Percentiles rank a stretch among this genome's conserved stretches.
Conservation (phyloP, 2,329 filamentous ascomycete genomes). For the Arthrobotrys pseudoclavata region DNA sequence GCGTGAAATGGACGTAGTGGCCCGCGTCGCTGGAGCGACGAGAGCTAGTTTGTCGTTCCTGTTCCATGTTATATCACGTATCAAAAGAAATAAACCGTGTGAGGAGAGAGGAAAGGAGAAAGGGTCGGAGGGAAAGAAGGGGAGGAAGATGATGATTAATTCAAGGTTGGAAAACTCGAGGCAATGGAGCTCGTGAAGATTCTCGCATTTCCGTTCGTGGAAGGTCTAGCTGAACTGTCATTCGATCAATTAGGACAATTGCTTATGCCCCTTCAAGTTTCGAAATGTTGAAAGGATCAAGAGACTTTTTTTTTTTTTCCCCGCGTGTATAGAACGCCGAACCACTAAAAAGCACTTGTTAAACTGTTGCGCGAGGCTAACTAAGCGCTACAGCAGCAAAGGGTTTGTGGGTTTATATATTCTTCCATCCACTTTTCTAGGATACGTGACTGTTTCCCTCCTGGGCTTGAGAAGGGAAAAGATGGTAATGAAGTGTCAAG, state of each 20-base stretch:
- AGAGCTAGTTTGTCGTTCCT: conserved; percentile 25
- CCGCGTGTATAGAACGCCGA: not conserved
- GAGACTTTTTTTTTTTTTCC: not conserved
- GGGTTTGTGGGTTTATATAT: conserved; percentile 17
- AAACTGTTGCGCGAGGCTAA: conserved; percentile 1
- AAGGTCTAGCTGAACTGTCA: conserved; percentile 19
- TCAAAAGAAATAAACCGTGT: not conserved
- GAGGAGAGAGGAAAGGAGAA: not conserved
- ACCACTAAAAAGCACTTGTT: not conserved
- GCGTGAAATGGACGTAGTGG: conserved; percentile 51
- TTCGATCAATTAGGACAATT: conserved; percentile 12
- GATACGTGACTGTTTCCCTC: conserved; percentile 36
- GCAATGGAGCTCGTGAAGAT: conserved; percentile 15
- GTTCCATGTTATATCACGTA: conserved; percentile 37
- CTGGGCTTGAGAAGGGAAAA: conserved; percentile 5
- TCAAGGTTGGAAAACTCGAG: conserved; percentile 24
- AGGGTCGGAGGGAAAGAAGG: not conserved
- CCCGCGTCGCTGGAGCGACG: conserved; percentile 47
- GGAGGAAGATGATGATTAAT: not conserved
- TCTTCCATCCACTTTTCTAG: conserved; percentile 21
- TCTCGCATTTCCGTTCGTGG: conserved; percentile 26
- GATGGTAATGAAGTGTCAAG: not conserved
- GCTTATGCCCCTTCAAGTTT: conserved; percentile 5
- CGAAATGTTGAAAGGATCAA: conserved; percentile 8
- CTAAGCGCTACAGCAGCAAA: not conserved